phyloP scores from a whole-genome alignment of 371 early-diverging fungal species.

The Nematocida sp. region DNA sequence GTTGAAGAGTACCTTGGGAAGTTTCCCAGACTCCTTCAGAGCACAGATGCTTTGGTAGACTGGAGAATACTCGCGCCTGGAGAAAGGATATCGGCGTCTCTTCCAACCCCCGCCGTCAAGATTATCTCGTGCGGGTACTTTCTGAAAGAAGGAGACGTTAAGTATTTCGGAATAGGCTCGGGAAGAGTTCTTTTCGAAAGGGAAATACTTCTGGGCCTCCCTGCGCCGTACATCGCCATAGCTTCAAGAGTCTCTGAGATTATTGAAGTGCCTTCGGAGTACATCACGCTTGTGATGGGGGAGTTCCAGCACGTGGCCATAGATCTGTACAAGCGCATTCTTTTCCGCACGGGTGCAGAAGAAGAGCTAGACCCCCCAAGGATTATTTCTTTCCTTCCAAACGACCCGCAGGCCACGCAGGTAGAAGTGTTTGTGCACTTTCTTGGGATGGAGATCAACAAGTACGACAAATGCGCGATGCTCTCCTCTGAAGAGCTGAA shows the following conservation, averaged over 20 bases:
- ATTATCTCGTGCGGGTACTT: constrained; percentile 30
- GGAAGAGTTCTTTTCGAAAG: constrained; percentile 24
- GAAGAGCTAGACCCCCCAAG: constrained; percentile 21
- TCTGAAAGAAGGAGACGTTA: constrained; percentile 30
- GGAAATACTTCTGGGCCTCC: constrained; percentile 4
- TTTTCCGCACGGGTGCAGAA: constrained; percentile 6
- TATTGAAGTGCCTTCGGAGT: constrained; percentile 46
- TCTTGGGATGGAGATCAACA: constrained; percentile 15
- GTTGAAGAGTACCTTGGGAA: not conserved
- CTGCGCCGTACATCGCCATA: constrained; percentile 1
- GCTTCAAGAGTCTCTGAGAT: constrained; percentile 25
- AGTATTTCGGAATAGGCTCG: constrained; percentile 42
- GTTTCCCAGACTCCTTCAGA: not conserved
- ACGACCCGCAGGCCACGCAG: constrained; percentile 19
- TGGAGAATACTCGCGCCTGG: constrained; percentile 40
- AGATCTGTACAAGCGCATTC: constrained; percentile 8
- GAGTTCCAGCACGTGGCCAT: not conserved
- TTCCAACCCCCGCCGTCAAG: not conserved
- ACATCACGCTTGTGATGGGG: not conserved
- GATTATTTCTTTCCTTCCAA: constrained; percentile 19
- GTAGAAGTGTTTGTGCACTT: constrained; percentile 41
- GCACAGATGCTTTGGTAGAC: constrained; percentile 20
- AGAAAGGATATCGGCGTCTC: constrained; percentile 4
- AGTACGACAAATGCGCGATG: constrained; percentile 9
- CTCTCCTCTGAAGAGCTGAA: constrained; percentile 28